These are phyloP conservation scores for Fusarium neocosmosporiellum DNA, from an alignment of 2,329 filamentous ascomycete species.

Conservation along the genomic window DNA sequence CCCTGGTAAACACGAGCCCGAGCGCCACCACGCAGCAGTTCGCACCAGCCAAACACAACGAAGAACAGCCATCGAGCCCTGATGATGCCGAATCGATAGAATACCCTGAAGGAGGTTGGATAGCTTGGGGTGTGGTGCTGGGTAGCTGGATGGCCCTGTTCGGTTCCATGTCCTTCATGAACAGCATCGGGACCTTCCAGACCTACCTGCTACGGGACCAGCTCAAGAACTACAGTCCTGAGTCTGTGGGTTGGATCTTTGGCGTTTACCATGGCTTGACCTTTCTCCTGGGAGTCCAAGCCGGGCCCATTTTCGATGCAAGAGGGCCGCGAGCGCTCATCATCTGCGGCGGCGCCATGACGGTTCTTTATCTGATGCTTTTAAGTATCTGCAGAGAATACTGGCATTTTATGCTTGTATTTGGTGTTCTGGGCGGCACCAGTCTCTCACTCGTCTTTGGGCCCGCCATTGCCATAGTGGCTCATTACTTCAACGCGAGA, in stretches of 20 bases:
- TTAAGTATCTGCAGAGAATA: background rate
- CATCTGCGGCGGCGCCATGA: background rate
- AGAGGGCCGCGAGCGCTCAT: background rate
- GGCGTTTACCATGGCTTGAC: conserved; percentile 1
- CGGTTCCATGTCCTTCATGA: conserved; percentile 8
- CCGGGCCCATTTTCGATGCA: conserved; percentile 3
- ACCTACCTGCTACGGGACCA: background rate
- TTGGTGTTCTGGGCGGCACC: background rate
- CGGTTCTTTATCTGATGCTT: background rate
- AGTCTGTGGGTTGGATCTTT: conserved; percentile 5
- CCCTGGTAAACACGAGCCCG: too few relatives aligned
- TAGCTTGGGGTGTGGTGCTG: background rate
- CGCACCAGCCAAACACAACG: background rate
- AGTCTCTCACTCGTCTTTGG: background rate
- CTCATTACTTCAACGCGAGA: background rate
- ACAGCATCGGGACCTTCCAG: background rate
- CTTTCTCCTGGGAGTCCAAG: background rate
- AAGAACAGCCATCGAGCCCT: background rate
- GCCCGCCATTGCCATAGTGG: background rate
- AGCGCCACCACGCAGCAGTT: background rate
- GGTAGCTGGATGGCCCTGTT: conserved; percentile 11
- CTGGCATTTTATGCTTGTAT: background rate
- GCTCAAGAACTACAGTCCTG: background rate
- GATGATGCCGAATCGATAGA: background rate
- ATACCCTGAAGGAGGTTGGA: conserved; percentile 2